phyloP scores from a whole-genome alignment of 2,329 filamentous ascomycete genomes.

The Blastomyces emzantsi region DNA sequence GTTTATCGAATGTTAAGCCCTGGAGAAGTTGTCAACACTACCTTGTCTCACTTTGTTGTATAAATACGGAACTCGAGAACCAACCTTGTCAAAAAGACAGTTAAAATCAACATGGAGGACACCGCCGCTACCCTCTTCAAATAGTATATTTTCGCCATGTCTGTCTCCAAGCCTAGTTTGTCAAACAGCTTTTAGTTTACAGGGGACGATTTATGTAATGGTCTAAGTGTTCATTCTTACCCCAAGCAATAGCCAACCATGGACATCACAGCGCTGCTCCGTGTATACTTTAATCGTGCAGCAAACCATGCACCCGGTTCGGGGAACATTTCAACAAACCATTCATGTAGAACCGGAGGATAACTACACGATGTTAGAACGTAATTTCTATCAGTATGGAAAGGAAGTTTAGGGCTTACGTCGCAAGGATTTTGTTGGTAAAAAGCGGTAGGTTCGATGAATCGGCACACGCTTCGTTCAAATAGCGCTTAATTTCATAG shows the following conservation, averaged over 20 bases:
- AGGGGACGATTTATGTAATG: not conserved
- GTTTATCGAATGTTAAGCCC: conserved; percentile 87
- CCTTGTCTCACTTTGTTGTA: conserved; percentile 13
- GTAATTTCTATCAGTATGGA: not conserved
- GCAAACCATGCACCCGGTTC: conserved; percentile 89
- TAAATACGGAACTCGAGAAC: not conserved
- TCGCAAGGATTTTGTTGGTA: conserved; percentile 50
- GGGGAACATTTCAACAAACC: conserved; percentile 94
- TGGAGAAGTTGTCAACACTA: conserved; percentile 13
- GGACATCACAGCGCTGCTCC: conserved; percentile 97
- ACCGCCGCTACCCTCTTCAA: conserved; percentile 88
- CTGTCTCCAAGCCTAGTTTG: conserved; percentile 67
- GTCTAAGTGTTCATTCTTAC: conserved; percentile 20
- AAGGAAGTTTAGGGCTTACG: conserved; percentile 23
- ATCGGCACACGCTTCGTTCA: conserved; percentile 57
- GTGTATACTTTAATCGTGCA: conserved; percentile 78
- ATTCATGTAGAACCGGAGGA: conserved; percentile 76
- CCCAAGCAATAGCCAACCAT: conserved; percentile 94
- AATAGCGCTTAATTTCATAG: conserved; percentile 49
- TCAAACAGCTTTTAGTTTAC: conserved; percentile 11
- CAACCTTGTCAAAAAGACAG: conserved; percentile 86
- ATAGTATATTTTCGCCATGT: conserved; percentile 92
- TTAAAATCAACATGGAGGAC: conserved; percentile 99
- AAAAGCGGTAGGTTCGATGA: conserved; percentile 61
- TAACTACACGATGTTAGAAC: conserved; percentile 44